Evolutionary conservation across 139 green algal genomes (phyloP).

Genomic region (Chlamydomonas asymmetrica): DNA sequence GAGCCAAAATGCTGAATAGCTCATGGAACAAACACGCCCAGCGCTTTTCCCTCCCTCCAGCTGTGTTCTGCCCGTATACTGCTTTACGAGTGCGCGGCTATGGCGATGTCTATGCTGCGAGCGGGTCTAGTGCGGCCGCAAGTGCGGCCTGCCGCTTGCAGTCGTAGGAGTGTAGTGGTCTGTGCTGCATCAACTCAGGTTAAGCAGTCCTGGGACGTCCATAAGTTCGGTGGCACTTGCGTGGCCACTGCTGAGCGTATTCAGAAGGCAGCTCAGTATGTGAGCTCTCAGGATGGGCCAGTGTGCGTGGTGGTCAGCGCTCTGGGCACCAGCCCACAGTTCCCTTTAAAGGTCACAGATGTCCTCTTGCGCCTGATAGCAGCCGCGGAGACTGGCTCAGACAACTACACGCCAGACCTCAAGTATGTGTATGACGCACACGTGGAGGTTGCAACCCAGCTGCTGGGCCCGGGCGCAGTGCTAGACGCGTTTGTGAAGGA

Average conservation of each 20-base stretch:
- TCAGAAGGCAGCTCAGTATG: constrained; percentile 67
- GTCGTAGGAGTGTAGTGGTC: no score
- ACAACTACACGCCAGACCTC: constrained; percentile 11
- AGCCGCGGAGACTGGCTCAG: constrained; percentile 63
- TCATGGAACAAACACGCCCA: no score
- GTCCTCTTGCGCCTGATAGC: constrained; percentile 93
- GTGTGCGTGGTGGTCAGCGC: constrained; percentile 80
- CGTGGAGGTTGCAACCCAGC: constrained; percentile 72
- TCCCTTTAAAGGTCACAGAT: constrained; percentile 88
- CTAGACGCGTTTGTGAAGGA: constrained; percentile 74
- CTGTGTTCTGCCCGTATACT: no score
- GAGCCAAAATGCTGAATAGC: no score
- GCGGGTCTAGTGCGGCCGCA: no score
- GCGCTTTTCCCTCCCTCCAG: no score
- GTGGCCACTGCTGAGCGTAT: constrained; percentile 89
- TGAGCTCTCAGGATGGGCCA: constrained; percentile 56
- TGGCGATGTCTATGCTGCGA: no score
- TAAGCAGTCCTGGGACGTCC: constrained; percentile 59
- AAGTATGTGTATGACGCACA: no score
- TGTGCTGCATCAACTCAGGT: background rate
- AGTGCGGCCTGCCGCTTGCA: no score
- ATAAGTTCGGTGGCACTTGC: constrained; percentile 99
- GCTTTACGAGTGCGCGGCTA: no score
- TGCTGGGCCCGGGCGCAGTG: constrained; percentile 70
- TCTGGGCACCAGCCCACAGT: constrained; percentile 79